Conservation (phyloP, 495 filamentous ascomycete genomes). For the Oidiodendron maius region DNA sequence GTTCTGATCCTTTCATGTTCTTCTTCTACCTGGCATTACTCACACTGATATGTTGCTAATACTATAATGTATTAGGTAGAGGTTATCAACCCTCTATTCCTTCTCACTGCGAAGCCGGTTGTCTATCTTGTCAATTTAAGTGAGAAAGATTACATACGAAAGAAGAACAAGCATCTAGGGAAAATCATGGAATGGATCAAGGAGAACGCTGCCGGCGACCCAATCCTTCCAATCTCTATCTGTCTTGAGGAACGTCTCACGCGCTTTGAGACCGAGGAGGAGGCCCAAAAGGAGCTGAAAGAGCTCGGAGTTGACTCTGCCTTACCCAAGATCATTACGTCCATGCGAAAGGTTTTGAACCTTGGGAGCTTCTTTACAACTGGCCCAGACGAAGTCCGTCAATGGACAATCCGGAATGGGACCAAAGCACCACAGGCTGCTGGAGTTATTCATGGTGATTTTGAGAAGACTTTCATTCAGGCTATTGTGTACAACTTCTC, state of each 20-base stretch:
- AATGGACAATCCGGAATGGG: slow-evolving; percentile 96
- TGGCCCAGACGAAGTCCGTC: slow-evolving; percentile 91
- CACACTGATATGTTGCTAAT: slow-evolving; percentile 17
- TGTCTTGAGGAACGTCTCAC: slow-evolving; percentile 89
- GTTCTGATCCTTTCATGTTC: slow-evolving; percentile 34
- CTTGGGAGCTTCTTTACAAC: slow-evolving; percentile 96
- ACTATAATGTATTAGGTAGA: slow-evolving; percentile 62
- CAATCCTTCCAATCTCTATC: slow-evolving; percentile 88
- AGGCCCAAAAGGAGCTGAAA: slow-evolving; percentile 84
- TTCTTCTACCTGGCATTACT: slow-evolving; percentile 19
- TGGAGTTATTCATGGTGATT: slow-evolving; percentile 97
- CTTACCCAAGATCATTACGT: slow-evolving; percentile 87
- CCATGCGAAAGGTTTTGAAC: slow-evolving; percentile 88
- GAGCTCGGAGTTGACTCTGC: slow-evolving; percentile 79
- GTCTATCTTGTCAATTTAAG: slow-evolving; percentile 97
- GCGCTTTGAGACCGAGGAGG: slow-evolving; percentile 67
- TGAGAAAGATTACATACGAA: slow-evolving; percentile 94
- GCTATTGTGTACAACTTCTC: slow-evolving; percentile 84
- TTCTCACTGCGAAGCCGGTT: slow-evolving; percentile 93
- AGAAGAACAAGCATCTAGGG: slow-evolving; percentile 98
- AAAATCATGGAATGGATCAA: slow-evolving; percentile 94
- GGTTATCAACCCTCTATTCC: slow-evolving; percentile 92
- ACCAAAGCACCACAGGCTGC: slow-evolving; percentile 96
- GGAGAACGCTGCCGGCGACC: slow-evolving; percentile 76
- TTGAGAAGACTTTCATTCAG: slow-evolving; percentile 99